These are phyloP conservation scores for Fusarium sp. DNA, from an alignment of 2,329 filamentous ascomycete genomes.

Conservation along the genomic window DNA sequence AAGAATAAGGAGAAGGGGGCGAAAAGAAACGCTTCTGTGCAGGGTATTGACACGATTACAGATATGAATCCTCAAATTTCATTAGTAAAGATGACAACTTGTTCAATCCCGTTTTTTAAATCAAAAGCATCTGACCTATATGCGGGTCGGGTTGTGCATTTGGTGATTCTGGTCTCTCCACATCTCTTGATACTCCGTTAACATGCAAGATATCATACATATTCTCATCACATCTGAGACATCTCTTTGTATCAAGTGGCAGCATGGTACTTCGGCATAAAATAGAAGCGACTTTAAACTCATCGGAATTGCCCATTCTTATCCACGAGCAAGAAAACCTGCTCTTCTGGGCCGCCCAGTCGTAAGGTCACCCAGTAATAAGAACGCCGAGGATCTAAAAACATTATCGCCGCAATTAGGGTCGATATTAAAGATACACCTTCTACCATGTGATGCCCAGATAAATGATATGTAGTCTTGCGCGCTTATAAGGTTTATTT, in stretches of 20 bases:
- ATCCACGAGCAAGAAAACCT: not conserved
- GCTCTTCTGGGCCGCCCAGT: slow-evolving; percentile 2
- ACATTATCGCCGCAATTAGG: slow-evolving; percentile 13
- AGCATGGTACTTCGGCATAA: not conserved
- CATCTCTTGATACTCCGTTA: slow-evolving; percentile 24
- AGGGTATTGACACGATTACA: not conserved
- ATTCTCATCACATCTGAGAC: slow-evolving; percentile 11
- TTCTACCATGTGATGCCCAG: slow-evolving; percentile 21
- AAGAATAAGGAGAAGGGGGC: not conserved
- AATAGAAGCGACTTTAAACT: not conserved
- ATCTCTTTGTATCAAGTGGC: slow-evolving; percentile 9
- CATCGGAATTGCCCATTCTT: not conserved
- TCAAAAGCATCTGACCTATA: slow-evolving; percentile 22
- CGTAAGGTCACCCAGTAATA: not conserved
- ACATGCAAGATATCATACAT: slow-evolving; percentile 15
- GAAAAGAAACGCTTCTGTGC: not conserved
- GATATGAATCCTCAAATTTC: not conserved
- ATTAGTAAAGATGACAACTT: not conserved
- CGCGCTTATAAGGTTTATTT: slow-evolving; percentile 8
- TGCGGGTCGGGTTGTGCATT: slow-evolving; percentile 9
- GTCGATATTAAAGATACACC: slow-evolving; percentile 3
- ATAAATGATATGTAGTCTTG: slow-evolving; percentile 16
- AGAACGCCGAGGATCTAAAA: slow-evolving; percentile 16
- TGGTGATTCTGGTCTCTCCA: not conserved
- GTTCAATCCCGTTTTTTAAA: slow-evolving; percentile 15